Conservation (phyloP, 73 alveolate species). For the Halteria grandinella region DNA sequence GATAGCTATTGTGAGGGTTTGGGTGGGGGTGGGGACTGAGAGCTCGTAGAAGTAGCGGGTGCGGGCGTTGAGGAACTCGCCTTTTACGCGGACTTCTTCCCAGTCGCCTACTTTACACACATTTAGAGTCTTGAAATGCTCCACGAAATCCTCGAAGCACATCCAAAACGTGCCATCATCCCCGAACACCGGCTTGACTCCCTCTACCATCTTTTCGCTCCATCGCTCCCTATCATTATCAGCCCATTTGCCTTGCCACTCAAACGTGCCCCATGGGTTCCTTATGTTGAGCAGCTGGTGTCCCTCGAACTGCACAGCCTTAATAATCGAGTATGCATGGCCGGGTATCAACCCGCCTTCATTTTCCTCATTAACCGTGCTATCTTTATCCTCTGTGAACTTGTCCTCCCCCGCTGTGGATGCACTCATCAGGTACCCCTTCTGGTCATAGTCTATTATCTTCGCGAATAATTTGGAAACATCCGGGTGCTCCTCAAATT, state of each 20-base stretch:
- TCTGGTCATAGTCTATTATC: slow-evolving; percentile 40
- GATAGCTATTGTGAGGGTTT: slow-evolving; percentile 59
- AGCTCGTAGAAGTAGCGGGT: slow-evolving; percentile 56
- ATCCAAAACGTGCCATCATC: slow-evolving; percentile 78
- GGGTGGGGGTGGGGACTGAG: slow-evolving; percentile 20
- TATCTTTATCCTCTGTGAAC: slow-evolving; percentile 74
- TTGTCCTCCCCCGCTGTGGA: slow-evolving; percentile 83
- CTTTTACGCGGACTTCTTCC: slow-evolving; percentile 72
- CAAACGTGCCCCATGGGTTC: slow-evolving; percentile 94
- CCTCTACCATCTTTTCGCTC: slow-evolving; percentile 79
- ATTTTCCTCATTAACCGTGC: slow-evolving; percentile 76
- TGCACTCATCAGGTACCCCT: slow-evolving; percentile 74
- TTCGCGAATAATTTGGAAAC: slow-evolving; percentile 69
- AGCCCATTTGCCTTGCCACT: slow-evolving; percentile 91
- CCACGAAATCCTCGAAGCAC: slow-evolving; percentile 62
- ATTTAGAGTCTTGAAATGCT: slow-evolving; percentile 53
- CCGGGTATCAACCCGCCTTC: slow-evolving; percentile 81
- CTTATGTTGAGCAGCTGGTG: slow-evolving; percentile 73
- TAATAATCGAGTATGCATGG: slow-evolving; percentile 81
- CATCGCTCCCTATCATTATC: slow-evolving; percentile 76
- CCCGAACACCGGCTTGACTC: slow-evolving; percentile 62
- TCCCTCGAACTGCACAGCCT: slow-evolving; percentile 62
- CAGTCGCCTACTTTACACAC: slow-evolving; percentile 64
- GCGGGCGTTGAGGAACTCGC: slow-evolving; percentile 55
- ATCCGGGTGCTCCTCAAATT: slow-evolving; percentile 50